These are phyloP conservation scores for Fusarium buharicum DNA, from an alignment of 2,329 filamentous ascomycete genomes.

Conservation along the genomic window DNA sequence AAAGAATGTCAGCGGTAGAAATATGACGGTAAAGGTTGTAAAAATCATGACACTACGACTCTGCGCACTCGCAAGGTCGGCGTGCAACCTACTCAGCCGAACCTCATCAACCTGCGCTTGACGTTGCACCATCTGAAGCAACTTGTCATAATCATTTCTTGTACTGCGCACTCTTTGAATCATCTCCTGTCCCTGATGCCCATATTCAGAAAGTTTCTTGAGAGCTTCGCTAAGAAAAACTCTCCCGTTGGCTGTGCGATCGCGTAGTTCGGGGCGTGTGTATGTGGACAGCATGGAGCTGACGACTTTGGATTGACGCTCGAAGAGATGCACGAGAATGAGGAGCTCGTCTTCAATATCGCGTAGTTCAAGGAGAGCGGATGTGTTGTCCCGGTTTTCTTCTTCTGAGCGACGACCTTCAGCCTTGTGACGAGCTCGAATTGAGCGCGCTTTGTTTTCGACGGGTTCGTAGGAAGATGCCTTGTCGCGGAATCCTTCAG, in stretches of 20 bases:
- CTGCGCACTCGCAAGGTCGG: conserved; percentile 70
- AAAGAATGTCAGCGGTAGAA: conserved; percentile 72
- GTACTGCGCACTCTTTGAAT: conserved; percentile 65
- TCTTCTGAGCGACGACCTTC: conserved; percentile 60
- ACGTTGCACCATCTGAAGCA: conserved; percentile 74
- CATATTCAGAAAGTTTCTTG: conserved; percentile 64
- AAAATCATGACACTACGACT: conserved; percentile 74
- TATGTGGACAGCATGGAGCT: conserved; percentile 59
- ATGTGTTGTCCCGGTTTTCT: conserved; percentile 71
- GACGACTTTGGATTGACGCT: conserved; percentile 64
- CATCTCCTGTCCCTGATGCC: conserved; percentile 66
- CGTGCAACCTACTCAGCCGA: conserved; percentile 69
- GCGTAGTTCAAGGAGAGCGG: conserved; percentile 69
- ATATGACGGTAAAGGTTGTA: conserved; percentile 71
- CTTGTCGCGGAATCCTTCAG: conserved; percentile 63
- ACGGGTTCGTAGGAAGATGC: conserved; percentile 53
- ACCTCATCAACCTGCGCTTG: conserved; percentile 75
- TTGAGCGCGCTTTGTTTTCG: conserved; percentile 55
- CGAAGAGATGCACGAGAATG: conserved; percentile 66
- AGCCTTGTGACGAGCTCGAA: conserved; percentile 53
- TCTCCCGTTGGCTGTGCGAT: conserved; percentile 58
- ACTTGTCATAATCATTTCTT: conserved; percentile 71
- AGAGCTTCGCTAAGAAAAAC: conserved; percentile 65
- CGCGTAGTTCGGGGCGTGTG: conserved; percentile 53
- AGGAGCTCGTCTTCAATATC: conserved; percentile 73